A percentile compares a stretch with the other conserved stretches of the same genome.
These are phyloP conservation scores for Tylopilus balloui DNA, from an alignment of 768 basidiomycete genomes.

Conservation along the genomic window DNA sequence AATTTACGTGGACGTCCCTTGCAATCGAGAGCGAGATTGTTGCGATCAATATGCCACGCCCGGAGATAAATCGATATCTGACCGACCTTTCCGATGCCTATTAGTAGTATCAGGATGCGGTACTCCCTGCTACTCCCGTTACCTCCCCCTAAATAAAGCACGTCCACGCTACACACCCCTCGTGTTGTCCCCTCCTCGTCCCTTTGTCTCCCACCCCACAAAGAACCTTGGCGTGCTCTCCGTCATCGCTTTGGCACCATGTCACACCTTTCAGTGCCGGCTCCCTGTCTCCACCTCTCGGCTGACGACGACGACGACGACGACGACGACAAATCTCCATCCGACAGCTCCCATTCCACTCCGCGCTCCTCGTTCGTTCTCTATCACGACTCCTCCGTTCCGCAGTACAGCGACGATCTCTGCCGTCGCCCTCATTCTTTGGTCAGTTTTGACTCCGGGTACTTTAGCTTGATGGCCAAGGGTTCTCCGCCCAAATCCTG, in stretches of 20 bases:
- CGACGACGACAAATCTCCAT: conserved; percentile 13
- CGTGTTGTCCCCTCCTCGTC: conserved; percentile 1
- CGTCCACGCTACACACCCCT: background rate
- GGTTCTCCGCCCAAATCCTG: conserved; percentile 13
- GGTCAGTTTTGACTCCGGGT: conserved; percentile 29
- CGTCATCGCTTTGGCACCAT: conserved; percentile 28
- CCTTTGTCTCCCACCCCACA: conserved; percentile 26
- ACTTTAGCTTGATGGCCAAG: conserved; percentile 26
- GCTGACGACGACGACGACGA: conserved; percentile 11
- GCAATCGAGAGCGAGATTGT: background rate
- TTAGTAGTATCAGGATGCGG: conserved; percentile 17
- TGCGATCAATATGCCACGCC: conserved; percentile 13
- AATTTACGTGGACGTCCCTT: background rate
- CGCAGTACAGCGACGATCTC: conserved; percentile 1
- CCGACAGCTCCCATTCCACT: conserved; percentile 12
- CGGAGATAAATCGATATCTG: conserved; percentile 2
- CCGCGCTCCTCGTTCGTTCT: conserved; percentile 20
- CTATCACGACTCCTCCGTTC: background rate
- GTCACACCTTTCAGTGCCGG: conserved; percentile 11
- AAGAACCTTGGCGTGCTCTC: conserved; percentile 22
- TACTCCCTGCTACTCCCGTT: conserved; percentile 5
- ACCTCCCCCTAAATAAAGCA: conserved; percentile 7
- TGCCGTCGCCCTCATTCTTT: conserved; percentile 19
- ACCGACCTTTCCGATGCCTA: conserved; percentile 12
- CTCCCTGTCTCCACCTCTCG: conserved; percentile 10